Base-by-base conservation (phyloP, 208 protist genomes). In the Crithidia thermophila region DNA sequence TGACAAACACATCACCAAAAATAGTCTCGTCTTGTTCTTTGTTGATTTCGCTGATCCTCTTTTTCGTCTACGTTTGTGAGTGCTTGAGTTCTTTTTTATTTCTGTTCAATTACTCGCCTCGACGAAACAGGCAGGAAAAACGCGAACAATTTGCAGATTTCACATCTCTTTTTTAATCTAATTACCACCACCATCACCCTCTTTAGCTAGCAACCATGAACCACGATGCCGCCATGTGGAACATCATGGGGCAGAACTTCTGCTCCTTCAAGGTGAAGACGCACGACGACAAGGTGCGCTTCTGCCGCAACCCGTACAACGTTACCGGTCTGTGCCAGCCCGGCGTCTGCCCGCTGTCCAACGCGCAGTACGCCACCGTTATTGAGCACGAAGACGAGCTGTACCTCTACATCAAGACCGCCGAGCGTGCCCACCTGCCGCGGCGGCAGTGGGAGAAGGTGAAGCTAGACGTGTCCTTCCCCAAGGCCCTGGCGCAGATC, bases 281-380 rank as follows among this genome's bases (percentile, higher is more conserved):
- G 9, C 72, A 91, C 65, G 93, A 95, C 67, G 90, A 97, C 67
- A 95, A 94, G 86, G 87, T 98, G 16, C 98, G 91, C 36, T 99
- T 99, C 67, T 99, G 99, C 81, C 89, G 97, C 34, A 99, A 99
- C 80, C 86, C 96, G 59, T 98, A 99, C 85, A 99, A 99, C 83
- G 85, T 99, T 21, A 99, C 97, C 20, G 98, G 98, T 78, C 77
- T 99, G 20, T 99, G 99, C 85, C 95, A 97, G 67, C 83, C 94
- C 23, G 91, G 87, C 46, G 93, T 97, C 18, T 99, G 99, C 79
- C 98, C 98, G 14, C 88, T 99, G 4, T 98, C 98, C 55, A 99
- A 99, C 85, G 95, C 88, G 20, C 96, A 98, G 68, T 99, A 99
- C 77, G 98, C 98, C 43, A 99, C 99, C 23, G 88, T 99, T 33